Base-by-base conservation (phyloP, 176 grass and related monocot species). In the Rhynchospora breviuscula region DNA sequence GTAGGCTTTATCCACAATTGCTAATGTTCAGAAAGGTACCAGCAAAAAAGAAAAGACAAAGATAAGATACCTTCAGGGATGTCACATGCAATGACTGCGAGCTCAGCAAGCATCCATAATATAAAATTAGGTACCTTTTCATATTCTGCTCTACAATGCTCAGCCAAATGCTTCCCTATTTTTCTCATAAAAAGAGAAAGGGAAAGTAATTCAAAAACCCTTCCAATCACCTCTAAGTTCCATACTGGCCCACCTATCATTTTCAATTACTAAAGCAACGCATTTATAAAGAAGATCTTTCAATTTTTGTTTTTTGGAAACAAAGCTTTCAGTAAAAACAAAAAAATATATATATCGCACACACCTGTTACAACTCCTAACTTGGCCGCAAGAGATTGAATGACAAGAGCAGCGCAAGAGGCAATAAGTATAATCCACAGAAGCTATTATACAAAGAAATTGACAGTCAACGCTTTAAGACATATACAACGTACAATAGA, bases 401-500 rank as follows among this genome's bases (percentile, higher is more conserved):
- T 99, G 43, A 99, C 53, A 90, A 99, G 93, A 59, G 96, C 96
- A 72, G 96, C 91, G 86, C 96, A 99, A 46, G 96, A 99, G 3
- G 96, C 96, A 33, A 93, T 43, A 83, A 99, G 93, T 88, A 99
- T 99, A 74, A 99, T 95, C 93, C 96, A 99, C 80, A 99, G 88
- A 82, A 99, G 93, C 96, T 99, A 85, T 29, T 45, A 67, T 67
- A 6, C 63, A 86, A 31, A 48, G 62, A 74, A 48, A 69, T 87
- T 31, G 5, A 45, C 81, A 75, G 29, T 51, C 47, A 81, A 81
- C n/a, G 63, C 46, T 81, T 81, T 12, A 62, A 22, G 33, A 14
- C 0, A 63, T 6, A 43, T 53, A 82, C 2, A 67, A 52, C 21
- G 44, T 82, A 46, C 47, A 54, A 65, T 33, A 19, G 13, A 82